Percentiles rank a stretch among this genome's conserved stretches.
These are phyloP conservation scores for Poa annua DNA, from an alignment of 176 grass and related monocot genomes.

Conservation along the genomic window DNA sequence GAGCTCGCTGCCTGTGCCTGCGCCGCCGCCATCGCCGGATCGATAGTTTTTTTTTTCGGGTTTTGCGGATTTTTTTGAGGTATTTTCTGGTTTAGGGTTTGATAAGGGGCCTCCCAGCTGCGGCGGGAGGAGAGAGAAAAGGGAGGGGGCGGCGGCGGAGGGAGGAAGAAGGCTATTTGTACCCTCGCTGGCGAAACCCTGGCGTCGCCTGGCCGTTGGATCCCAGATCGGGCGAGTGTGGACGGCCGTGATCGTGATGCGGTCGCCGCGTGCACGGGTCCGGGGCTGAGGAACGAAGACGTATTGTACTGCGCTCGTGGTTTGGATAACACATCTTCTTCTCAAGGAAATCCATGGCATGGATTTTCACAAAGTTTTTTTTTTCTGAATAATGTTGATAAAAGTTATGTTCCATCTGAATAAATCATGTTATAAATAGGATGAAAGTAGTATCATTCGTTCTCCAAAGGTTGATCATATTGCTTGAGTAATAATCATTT, in stretches of 20 bases:
- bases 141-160: conserved; percentile 9
- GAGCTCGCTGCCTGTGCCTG: conserved; percentile 42
- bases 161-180: conserved; percentile 40
- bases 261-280: conserved; percentile 27
- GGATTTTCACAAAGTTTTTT: neutral
- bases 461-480: neutral
- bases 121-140: conserved; percentile 28
- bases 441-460: neutral
- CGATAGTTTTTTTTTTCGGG: conserved; percentile 23
- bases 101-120: conserved; percentile 62
- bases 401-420: neutral
- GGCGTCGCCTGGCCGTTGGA: neutral
- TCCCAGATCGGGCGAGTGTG: neutral
- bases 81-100: conserved; percentile 64
- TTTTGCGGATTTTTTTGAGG: conserved; percentile 57
- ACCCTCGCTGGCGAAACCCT: conserved; percentile 46
- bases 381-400: neutral
- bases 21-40: conserved; percentile 42
- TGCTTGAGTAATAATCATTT: neutral
- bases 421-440: neutral
- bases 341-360: neutral
- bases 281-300: neutral
- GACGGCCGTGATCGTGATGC: conserved; percentile 14
- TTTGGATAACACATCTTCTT: neutral
- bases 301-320: neutral